phyloP scores from a whole-genome alignment of 495 filamentous ascomycete genomes.

The Tuber melanosporum region DNA sequence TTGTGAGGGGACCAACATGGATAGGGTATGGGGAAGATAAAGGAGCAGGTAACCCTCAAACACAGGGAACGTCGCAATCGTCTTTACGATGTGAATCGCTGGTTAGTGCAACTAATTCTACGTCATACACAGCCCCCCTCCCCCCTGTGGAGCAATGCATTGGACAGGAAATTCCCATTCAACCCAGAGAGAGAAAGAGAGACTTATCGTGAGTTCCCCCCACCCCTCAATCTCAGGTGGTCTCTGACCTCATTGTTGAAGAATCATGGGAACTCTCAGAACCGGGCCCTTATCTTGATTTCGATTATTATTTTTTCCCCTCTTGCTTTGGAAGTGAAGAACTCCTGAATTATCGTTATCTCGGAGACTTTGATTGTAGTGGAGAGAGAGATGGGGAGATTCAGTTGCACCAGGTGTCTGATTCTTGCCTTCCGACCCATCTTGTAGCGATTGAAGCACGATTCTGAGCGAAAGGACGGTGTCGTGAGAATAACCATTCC shows the following conservation, averaged over 20 bases:
- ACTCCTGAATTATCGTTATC: neutral
- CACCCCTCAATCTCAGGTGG: neutral
- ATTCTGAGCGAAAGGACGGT: neutral
- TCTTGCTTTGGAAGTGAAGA: neutral
- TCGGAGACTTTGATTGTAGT: neutral
- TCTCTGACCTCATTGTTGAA: neutral
- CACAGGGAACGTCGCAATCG: neutral
- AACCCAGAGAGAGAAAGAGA: neutral
- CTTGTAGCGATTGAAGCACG: neutral
- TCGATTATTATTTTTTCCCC: neutral
- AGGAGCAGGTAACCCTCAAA: neutral
- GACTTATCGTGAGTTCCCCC: neutral
- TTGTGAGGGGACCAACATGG: neutral
- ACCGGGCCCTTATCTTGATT: neutral
- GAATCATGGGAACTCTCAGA: neutral
- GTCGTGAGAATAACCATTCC: neutral
- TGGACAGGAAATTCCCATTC: neutral
- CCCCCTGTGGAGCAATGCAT: neutral
- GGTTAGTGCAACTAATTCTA: neutral
- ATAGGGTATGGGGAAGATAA: neutral
- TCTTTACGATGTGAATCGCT: neutral
- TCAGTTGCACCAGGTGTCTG: neutral
- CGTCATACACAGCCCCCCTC: neutral
- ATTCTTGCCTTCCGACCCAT: neutral
- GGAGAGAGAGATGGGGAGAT: neutral